These are phyloP conservation scores for Sicyos edulis DNA, from an alignment of 306 rosid species.

Conservation along the genomic window DNA sequence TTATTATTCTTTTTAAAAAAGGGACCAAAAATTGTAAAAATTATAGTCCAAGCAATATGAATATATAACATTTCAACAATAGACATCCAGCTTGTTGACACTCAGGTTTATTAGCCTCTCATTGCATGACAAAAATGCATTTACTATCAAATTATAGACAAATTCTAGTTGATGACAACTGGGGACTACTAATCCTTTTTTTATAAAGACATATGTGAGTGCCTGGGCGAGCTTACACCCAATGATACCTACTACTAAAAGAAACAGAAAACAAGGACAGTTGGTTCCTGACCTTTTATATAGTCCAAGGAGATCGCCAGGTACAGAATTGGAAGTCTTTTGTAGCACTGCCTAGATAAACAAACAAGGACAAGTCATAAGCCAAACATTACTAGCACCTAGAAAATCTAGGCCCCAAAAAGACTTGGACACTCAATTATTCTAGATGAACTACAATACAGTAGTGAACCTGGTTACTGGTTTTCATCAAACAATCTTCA, in stretches of 20 bases:
- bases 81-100: background rate
- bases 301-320: conserved; percentile 58
- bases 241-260: conserved; percentile 3
- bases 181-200: background rate
- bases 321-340: conserved; percentile 35
- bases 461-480: conserved; percentile 38
- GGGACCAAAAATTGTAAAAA: background rate
- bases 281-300: conserved; percentile 52
- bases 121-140: background rate
- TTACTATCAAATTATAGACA: background rate
- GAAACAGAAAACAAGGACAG: background rate
- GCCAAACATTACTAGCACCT: conserved; percentile 3
- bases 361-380: background rate
- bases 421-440: conserved; percentile 5
- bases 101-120: background rate
- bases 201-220: no score
- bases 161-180: background rate
- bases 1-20: background rate
- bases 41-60: background rate
- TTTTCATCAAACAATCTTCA: conserved; percentile 64
- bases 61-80: background rate
- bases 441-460: conserved; percentile 15
- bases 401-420: background rate
- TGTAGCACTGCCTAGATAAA: conserved; percentile 40
- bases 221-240: no score